Percentiles rank a stretch among this genome's conserved stretches.
Conservation (phyloP, 179 eudicot species). For the Spinacia oleracea region DNA sequence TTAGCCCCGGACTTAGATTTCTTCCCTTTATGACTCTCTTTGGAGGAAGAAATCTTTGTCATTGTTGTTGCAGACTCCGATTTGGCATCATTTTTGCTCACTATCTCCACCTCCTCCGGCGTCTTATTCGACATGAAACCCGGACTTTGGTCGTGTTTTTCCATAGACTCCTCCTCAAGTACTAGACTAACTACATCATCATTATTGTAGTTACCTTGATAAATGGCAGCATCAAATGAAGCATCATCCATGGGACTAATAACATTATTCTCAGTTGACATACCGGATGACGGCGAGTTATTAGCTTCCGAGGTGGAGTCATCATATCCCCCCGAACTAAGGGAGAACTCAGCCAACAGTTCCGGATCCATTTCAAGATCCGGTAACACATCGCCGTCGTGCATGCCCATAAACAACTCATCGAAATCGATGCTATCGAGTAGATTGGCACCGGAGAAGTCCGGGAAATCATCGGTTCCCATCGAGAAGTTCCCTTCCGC, state of each 20-base stretch:
- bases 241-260: conserved; percentile 25
- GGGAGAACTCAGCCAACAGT: conserved; percentile 69
- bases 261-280: conserved; percentile 28
- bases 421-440: conserved; percentile 80
- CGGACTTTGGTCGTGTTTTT: background rate
- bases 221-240: conserved; percentile 12
- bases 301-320: conserved; percentile 34
- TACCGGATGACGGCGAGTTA: conserved; percentile 22
- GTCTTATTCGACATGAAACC: background rate
- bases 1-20: conserved; percentile 36
- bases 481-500: conserved; percentile 18
- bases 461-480: conserved; percentile 46
- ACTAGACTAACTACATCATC: background rate
- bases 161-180: background rate
- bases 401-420: conserved; percentile 64
- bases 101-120: conserved; percentile 28
- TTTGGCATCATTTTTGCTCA: conserved; percentile 33
- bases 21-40: conserved; percentile 37
- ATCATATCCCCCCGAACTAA: conserved; percentile 56
- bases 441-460: conserved; percentile 49
- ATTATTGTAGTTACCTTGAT: conserved; percentile 9
- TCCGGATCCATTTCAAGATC: conserved; percentile 95
- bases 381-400: conserved; percentile 56
- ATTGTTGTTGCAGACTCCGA: conserved; percentile 20
- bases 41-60: conserved; percentile 22